These are phyloP conservation scores for Pisolithus sp. DNA, from an alignment of 768 basidiomycete species.

Conservation along the genomic window DNA sequence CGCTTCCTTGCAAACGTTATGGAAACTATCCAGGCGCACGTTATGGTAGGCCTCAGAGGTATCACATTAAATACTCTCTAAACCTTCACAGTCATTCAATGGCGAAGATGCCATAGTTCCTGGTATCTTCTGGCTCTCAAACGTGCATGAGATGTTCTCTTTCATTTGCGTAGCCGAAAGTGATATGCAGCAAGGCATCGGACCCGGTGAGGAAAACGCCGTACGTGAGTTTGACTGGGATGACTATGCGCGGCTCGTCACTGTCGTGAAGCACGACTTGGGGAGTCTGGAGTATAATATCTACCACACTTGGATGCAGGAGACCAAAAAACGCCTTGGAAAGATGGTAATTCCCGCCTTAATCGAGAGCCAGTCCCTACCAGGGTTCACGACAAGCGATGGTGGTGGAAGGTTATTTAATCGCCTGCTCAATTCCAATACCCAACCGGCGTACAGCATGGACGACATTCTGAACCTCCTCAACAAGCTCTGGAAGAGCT, in stretches of 20 bases:
- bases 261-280: conserved; percentile 98
- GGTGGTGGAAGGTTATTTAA: conserved; percentile 92
- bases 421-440: conserved; percentile 81
- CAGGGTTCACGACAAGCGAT: conserved; percentile 95
- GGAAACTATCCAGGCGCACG: conserved; percentile 95
- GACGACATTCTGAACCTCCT: conserved; percentile 95
- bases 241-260: conserved; percentile 92
- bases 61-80: conserved; percentile 1
- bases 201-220: conserved; percentile 88
- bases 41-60: conserved; percentile 70
- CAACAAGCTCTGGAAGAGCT: conserved; percentile 96
- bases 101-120: conserved; percentile 95
- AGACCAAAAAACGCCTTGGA: conserved; percentile 89
- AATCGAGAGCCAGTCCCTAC: conserved; percentile 95
- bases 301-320: conserved; percentile 99
- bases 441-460: conserved; percentile 90
- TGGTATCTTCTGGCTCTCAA: conserved; percentile 99
- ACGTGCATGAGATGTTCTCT: conserved; percentile 98
- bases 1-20: conserved; percentile 97
- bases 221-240: conserved; percentile 94
- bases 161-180: conserved; percentile 99
- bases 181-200: conserved; percentile 97
- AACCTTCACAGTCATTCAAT: conserved; percentile 59
- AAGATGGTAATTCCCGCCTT: conserved; percentile 99
- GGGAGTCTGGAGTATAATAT: conserved; percentile 99